Base-by-base conservation (phyloP, 129 eudicot genomes). In the Glebionis coronaria region DNA sequence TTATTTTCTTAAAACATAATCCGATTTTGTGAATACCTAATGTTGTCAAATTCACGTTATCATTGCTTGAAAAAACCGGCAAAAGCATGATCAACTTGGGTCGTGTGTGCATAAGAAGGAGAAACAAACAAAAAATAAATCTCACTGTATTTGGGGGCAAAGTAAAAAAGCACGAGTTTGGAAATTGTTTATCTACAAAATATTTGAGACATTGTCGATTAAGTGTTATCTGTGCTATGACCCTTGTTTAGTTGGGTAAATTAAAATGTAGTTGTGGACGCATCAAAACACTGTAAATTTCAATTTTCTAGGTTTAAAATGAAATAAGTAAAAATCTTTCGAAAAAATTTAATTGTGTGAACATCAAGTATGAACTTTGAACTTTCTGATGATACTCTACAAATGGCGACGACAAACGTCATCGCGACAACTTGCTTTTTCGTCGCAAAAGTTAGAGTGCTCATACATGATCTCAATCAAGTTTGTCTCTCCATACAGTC, bases 81-180 rank as follows among this genome's bases (percentile, higher is more conserved):
- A 53, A 53, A 53, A 53, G 12, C 58, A 18, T 52, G 57, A 53
- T 53, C 58, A 53, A 2, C 19, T 53, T 53, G 16, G 58, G 58
- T 18, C 19, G 10, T 53, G 19, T 53, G 58, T 53, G 58, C 25
- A 29, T 29, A 29, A 29, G n/a, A n/a, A 14, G 19, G 0, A 53
- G 21, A 2, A 5, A 52, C 2, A 18, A 53, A 8, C 25, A 53
- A 53, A 18, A 53, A 53, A 47, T 5, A 47, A 4, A n/a, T 1
- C 53, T 12, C 14, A n/a, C 2, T 18, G 58, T 15, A 6, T 53
- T 16, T 53, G 8, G 28, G 18, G 21, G 11, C 6, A 53, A 53
- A 53, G 0, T 13, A 19, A 53, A 53, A 20, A 53, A 53, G 4
- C 0, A 16, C 38, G 19, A 53, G 23, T 53, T 8, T 20, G 58